Conservation (phyloP, 257 asterid genomes). For the Solanum piurae region DNA sequence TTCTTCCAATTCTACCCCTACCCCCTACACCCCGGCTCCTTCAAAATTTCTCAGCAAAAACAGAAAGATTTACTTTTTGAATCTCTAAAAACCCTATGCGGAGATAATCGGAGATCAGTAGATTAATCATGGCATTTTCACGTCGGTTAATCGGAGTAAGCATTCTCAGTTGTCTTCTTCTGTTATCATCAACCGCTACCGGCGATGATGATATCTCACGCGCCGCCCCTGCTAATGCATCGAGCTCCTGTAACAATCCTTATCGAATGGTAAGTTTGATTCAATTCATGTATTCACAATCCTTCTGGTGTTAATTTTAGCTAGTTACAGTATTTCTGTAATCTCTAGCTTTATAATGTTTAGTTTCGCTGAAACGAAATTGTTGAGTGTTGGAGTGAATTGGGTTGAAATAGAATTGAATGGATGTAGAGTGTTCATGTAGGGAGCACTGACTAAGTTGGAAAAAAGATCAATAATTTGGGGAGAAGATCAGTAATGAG, state of each 20-base stretch:
- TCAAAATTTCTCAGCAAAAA: background rate
- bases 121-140: background rate
- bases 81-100: background rate
- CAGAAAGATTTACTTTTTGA: background rate
- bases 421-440: background rate
- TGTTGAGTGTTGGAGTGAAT: background rate
- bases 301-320: background rate
- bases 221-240: background rate
- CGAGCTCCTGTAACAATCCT: background rate
- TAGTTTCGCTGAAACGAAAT: background rate
- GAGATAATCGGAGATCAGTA: background rate
- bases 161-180: background rate
- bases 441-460: background rate
- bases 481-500: background rate
- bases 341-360: background rate
- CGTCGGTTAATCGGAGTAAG: background rate
- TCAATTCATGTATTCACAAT: background rate
- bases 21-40: too few relatives aligned
- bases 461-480: background rate
- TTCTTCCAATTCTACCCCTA: background rate
- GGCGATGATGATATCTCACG: background rate
- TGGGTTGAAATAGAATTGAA: background rate
- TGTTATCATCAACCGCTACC: background rate
- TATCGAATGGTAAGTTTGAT: background rate
- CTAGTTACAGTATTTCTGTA: background rate